A percentile compares a stretch with the other conserved stretches of the same genome.
Conservation (phyloP, 1,284 basidiomycete species). For the Meira nashicola region DNA sequence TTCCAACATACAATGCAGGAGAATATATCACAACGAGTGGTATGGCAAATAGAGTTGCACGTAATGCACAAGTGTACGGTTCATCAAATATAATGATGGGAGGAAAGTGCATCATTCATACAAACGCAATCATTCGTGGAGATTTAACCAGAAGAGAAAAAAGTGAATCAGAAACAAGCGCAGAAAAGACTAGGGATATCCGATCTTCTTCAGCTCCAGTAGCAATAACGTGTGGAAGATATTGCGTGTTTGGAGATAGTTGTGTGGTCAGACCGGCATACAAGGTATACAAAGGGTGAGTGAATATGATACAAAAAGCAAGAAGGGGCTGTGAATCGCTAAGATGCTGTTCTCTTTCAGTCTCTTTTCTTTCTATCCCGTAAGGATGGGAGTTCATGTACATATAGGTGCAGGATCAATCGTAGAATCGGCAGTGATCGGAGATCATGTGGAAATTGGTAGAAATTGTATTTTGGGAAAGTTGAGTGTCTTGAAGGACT, state of each 20-base stretch:
- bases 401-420: constrained; percentile 81
- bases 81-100: constrained; percentile 95
- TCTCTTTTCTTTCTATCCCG: constrained; percentile 93
- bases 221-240: constrained; percentile 84
- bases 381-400: constrained; percentile 92
- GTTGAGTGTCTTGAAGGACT: constrained; percentile 94
- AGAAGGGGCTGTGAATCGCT: not conserved
- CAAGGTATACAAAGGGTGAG: constrained; percentile 63
- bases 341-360: constrained; percentile 13
- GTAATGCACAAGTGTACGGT: constrained; percentile 85
- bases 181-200: constrained; percentile 36
- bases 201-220: constrained; percentile 57
- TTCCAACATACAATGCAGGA: constrained; percentile 23
- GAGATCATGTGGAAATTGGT: constrained; percentile 89
- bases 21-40: constrained; percentile 56
- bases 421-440: constrained; percentile 89
- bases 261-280: constrained; percentile 69
- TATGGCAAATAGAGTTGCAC: constrained; percentile 86
- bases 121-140: constrained; percentile 78
- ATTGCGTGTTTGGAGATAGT: constrained; percentile 83
- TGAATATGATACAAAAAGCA: not conserved
- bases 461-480: constrained; percentile 88
- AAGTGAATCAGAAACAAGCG: constrained; percentile 12
- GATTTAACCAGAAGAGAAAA: constrained; percentile 60
- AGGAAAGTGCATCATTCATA: constrained; percentile 92